Evolutionary conservation across 192 early-diverging fungal genomes (phyloP).

Genomic region (Thamnidium elegans): DNA sequence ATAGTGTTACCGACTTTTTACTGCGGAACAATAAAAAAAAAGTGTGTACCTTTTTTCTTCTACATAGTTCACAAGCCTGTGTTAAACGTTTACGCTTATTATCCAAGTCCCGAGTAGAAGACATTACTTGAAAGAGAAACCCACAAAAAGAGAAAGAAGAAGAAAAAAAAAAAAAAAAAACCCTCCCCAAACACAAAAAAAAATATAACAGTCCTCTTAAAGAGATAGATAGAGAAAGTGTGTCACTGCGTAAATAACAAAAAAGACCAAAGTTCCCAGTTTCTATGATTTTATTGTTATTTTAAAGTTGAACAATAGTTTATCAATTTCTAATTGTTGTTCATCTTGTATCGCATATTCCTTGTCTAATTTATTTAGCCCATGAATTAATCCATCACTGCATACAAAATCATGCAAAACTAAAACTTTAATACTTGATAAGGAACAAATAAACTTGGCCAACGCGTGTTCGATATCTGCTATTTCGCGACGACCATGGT

Average conservation of each 20-base stretch:
- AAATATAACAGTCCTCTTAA: not conserved
- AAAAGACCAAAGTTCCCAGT: no score
- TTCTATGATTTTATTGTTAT: no score
- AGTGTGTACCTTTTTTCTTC: conserved; percentile 63
- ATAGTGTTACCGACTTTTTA: not conserved
- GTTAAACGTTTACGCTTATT: conserved; percentile 63
- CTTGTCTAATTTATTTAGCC: not conserved
- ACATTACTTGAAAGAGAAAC: not conserved
- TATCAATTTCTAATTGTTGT: no score
- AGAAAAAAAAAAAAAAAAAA: not conserved
- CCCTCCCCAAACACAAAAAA: no score
- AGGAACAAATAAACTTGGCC: not conserved
- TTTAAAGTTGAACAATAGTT: no score
- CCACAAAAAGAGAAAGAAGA: not conserved
- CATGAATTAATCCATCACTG: not conserved
- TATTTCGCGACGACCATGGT: no score
- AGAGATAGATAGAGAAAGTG: no score
- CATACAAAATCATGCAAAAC: not conserved
- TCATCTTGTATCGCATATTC: not conserved
- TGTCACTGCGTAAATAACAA: no score
- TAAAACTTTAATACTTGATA: not conserved
- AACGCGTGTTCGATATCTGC: not conserved
- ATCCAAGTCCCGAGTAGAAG: not conserved
- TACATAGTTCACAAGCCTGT: conserved; percentile 71
- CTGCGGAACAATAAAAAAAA: not conserved